Base-by-base conservation (phyloP, 192 early-diverging fungal genomes). In the Powellomyces hirtus region DNA sequence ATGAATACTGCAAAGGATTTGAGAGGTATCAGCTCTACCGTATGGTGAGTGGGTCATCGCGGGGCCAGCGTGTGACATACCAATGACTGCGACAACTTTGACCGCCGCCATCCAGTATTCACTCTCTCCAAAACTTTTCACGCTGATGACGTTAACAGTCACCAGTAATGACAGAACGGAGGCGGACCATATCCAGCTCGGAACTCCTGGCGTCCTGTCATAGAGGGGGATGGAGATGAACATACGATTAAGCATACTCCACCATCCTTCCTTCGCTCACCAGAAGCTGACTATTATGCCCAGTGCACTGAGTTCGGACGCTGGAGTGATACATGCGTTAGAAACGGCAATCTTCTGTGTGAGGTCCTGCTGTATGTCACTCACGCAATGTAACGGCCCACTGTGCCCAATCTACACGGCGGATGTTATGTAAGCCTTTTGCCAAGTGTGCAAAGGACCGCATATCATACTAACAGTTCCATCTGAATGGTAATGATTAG, bases 91-190 rank as follows among this genome's bases (percentile, higher is more conserved):
- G 14, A 66, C 53, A 3, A 84, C 78, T 63, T 88, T 88, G 24
- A 88, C 74, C 14, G 76, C 68, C 30, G 81, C 77, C 38, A 89
- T 74, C 81, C 82, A 84, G 69, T 91, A 97, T 74, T 97, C 94
- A 4, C 86, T 78, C 72, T 97, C 94, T 65, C 93, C 94, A 81
- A 91, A 97, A 20, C 89, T 88, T 49, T 78, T 79, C 11, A 91
- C 91, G 3, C 88, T 84, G 31, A 92, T 67, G 0, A 88, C 66
- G 69, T 97, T 94, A 26, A 97, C 75, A 31, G 70, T 34, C 38
- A 91, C 75, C 69, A 97, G 89, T 0, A 89, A 53, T 1, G 82
- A 22, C 16, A 94, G 72, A 45, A 90, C 80, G 5, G 88, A 56
- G 24, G 71, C 66, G 24, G 84, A 76, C 64, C 70, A 79, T 38